These are phyloP conservation scores for Aspergillus terreus DNA, from an alignment of 2,329 filamentous ascomycete genomes.

Conservation along the genomic window DNA sequence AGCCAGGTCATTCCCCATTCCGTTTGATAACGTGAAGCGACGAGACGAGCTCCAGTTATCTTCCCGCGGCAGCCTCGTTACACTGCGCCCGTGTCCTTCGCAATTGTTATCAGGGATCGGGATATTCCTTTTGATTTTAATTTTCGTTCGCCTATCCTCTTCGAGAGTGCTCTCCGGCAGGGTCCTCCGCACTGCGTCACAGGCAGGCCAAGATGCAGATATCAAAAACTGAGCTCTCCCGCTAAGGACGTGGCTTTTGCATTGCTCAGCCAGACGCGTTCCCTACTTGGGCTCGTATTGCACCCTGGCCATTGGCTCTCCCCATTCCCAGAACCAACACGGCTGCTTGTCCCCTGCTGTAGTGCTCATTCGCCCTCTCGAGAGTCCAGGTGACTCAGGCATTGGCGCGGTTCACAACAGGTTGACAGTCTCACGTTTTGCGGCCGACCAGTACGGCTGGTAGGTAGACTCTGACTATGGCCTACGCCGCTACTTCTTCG, in stretches of 20 bases:
- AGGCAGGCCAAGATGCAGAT: conserved; percentile 43
- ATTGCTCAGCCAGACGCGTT: conserved; percentile 28
- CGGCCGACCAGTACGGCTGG: conserved; percentile 30
- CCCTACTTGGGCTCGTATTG: conserved; percentile 29
- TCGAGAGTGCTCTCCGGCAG: conserved; percentile 39
- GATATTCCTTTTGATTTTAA: conserved; percentile 5
- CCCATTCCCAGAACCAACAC: conserved; percentile 23
- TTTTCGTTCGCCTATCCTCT: conserved; percentile 15
- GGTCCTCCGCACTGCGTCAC: conserved; percentile 38
- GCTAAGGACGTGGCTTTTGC: conserved; percentile 38
- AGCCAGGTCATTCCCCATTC: conserved; percentile 12
- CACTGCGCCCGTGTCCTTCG: conserved; percentile 18
- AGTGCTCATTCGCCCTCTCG: conserved; percentile 30
- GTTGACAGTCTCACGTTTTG: conserved; percentile 22
- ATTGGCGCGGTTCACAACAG: conserved; percentile 30
- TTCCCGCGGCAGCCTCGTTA: conserved; percentile 15
- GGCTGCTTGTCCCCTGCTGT: conserved; percentile 25
- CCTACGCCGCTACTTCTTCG: conserved; percentile 34
- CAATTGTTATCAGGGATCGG: conserved; percentile 22
- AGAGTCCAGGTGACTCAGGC: conserved; percentile 39
- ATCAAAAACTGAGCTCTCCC: conserved; percentile 37
- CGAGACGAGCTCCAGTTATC: conserved; percentile 9
- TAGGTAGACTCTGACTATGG: conserved; percentile 30
- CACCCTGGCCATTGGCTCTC: conserved; percentile 22
- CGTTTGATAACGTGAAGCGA: conserved; percentile 9